phyloP scores from a whole-genome alignment of 352 stramenopile genomes.

The Pythium plurisporium region DNA sequence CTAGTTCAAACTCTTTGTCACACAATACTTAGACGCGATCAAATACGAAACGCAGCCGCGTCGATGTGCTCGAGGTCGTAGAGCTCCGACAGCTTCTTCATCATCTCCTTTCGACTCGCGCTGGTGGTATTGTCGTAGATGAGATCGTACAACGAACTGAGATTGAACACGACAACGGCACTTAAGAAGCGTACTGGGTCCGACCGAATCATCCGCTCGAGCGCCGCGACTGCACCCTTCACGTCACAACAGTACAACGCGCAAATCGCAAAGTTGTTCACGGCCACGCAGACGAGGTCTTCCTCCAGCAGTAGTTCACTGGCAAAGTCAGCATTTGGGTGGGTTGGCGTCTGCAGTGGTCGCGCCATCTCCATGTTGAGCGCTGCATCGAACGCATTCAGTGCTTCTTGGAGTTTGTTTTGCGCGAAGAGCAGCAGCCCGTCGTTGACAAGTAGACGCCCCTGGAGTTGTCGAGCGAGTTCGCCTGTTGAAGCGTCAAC shows the following conservation, averaged over 20 bases:
- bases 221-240: constrained; percentile 52
- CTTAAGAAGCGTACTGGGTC: constrained; percentile 70
- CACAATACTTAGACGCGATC: constrained; percentile 14
- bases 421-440: constrained; percentile 68
- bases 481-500: background rate
- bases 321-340: constrained; percentile 29
- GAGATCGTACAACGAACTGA: constrained; percentile 80
- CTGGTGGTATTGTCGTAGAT: constrained; percentile 72
- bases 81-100: constrained; percentile 67
- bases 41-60: constrained; percentile 63
- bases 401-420: constrained; percentile 76
- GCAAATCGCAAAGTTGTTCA: constrained; percentile 83
- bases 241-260: constrained; percentile 80
- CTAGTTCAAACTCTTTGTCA: background rate
- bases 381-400: constrained; percentile 68
- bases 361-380: constrained; percentile 33
- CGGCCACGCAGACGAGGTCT: constrained; percentile 58
- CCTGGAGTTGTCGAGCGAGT: constrained; percentile 28
- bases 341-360: background rate
- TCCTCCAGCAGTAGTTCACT: constrained; percentile 53
- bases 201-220: constrained; percentile 68
- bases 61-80: constrained; percentile 80
- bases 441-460: constrained; percentile 65
- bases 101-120: constrained; percentile 79
- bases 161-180: constrained; percentile 70